A percentile compares a stretch with the other conserved stretches of the same genome.
phyloP scores from a whole-genome alignment of 2,329 filamentous ascomycete genomes.

The Fusarium drepaniforme region DNA sequence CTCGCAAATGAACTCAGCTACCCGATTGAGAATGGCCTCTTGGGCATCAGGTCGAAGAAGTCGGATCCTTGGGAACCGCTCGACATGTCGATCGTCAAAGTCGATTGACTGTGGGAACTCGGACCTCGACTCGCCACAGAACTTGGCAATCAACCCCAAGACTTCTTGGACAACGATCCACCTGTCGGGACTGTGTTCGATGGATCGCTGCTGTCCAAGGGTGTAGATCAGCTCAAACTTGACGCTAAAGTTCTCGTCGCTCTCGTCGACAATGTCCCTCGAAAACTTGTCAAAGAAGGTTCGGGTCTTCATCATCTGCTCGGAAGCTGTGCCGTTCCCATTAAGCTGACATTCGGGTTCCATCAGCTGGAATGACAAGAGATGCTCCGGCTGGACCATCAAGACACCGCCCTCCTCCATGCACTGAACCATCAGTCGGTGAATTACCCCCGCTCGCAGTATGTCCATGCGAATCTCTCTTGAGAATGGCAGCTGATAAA shows the following conservation, averaged over 20 bases:
- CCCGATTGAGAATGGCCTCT: slow-evolving; percentile 41
- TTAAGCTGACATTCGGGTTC: slow-evolving; percentile 62
- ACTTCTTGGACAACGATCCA: slow-evolving; percentile 69
- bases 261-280: slow-evolving; percentile 73
- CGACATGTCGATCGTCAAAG: slow-evolving; percentile 45
- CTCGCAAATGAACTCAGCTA: slow-evolving; percentile 57
- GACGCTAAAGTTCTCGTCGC: slow-evolving; percentile 72
- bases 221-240: slow-evolving; percentile 75
- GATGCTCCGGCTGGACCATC: slow-evolving; percentile 72
- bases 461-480: slow-evolving; percentile 55
- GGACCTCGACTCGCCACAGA: slow-evolving; percentile 46
- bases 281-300: slow-evolving; percentile 57
- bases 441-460: slow-evolving; percentile 51
- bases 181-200: slow-evolving; percentile 66
- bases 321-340: slow-evolving; percentile 42
- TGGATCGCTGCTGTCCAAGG: slow-evolving; percentile 62
- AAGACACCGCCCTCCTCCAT: slow-evolving; percentile 65
- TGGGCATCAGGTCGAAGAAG: slow-evolving; percentile 55
- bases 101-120: slow-evolving; percentile 57
- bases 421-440: slow-evolving; percentile 58
- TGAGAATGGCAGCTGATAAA: slow-evolving; percentile 72
- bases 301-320: slow-evolving; percentile 55
- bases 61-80: slow-evolving; percentile 61
- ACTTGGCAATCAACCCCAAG: slow-evolving; percentile 55
- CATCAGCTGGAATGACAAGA: slow-evolving; percentile 74